Base-by-base conservation (phyloP, 352 stramenopile species). In the Phytophthora citricola region DNA sequence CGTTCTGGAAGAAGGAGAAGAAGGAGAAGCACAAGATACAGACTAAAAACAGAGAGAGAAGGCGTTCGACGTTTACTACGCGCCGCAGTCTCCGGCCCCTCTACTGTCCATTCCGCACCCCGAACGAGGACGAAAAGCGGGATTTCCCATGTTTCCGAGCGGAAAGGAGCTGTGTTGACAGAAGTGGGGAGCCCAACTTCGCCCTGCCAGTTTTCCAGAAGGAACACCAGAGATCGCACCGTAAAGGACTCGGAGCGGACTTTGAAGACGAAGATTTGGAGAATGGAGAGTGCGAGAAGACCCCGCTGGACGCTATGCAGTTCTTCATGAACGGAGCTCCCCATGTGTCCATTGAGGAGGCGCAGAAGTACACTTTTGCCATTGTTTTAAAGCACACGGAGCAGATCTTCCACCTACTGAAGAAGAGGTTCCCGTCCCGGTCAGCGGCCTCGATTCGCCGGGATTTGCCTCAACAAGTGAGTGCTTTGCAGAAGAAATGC, bases 321-420 rank as follows among this genome's bases (percentile, higher is more conserved):
- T 72, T 66, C 32, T 77, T 72, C 38, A 55, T 79, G 12, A 64
- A 72, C 12, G 75, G 77, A 7, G 69, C 78, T 0, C 78, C 86
- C 3, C 86, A 94, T 41, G 76, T 94, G 54, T 91, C 84, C 1
- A 92, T 96, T 38, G 82, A 96, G 32, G 88, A 96, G 68, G 79
- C 85, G 48, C 88, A 96, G 51, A 94, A 94, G 72, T 96, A 96
- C 66, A 96, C 88, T 29, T 96, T 96, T 62, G 86, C 88, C 3
- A 81, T 96, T 43, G 79, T 96, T n/a, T 66, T 96, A 2, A 85
- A 89, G 55, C 85, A 94, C 69, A 93, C 86, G 32, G 70, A 91
- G 36, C 86, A 96, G 69, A 79, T 96, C 24, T 88, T 87, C 40
- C 62, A 80, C 6, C 64, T 94, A 2, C 45, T 96, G 43, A 78